These are phyloP conservation scores for Fusarium napiforme DNA, from an alignment of 2,329 filamentous ascomycete species.

Conservation along the genomic window DNA sequence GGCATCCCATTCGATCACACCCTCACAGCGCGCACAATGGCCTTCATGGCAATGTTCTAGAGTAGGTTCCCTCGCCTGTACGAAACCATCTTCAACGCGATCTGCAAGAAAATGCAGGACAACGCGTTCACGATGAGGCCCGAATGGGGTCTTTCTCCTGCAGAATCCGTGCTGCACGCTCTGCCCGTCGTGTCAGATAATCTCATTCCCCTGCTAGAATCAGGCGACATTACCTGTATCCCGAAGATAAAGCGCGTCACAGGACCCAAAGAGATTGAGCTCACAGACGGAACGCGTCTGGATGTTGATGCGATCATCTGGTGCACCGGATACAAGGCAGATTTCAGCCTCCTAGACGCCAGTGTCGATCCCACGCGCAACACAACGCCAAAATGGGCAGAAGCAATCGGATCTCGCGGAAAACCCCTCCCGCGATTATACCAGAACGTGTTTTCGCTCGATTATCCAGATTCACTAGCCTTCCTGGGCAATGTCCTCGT, in stretches of 20 bases:
- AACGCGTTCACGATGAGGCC: constrained; percentile 41
- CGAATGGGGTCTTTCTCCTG: constrained; percentile 46
- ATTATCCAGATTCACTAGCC: constrained; percentile 56
- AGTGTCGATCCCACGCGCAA: constrained; percentile 44
- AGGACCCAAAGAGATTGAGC: constrained; percentile 42
- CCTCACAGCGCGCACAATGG: constrained; percentile 48
- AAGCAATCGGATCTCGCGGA: constrained; percentile 43
- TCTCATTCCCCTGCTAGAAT: constrained; percentile 49
- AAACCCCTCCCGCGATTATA: constrained; percentile 52
- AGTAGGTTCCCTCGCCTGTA: constrained; percentile 33
- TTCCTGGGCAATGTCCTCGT: constrained; percentile 54
- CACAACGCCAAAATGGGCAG: constrained; percentile 36
- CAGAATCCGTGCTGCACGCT: constrained; percentile 39
- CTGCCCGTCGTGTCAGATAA: constrained; percentile 45
- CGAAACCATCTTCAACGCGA: constrained; percentile 38
- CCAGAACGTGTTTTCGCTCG: constrained; percentile 57
- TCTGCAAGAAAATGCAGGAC: constrained; percentile 39
- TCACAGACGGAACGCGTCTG: constrained; percentile 45
- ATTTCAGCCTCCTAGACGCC: constrained; percentile 45
- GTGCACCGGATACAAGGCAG: constrained; percentile 50
- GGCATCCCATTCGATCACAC: constrained; percentile 50
- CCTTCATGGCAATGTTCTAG: constrained; percentile 47
- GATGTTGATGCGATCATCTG: constrained; percentile 48
- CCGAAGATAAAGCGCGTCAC: constrained; percentile 42
- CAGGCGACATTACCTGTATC: constrained; percentile 50